Evolutionary conservation across 257 asterid species (phyloP), one percentile per base, ranked within the genome.

Genomic region (Lantana camara): DNA sequence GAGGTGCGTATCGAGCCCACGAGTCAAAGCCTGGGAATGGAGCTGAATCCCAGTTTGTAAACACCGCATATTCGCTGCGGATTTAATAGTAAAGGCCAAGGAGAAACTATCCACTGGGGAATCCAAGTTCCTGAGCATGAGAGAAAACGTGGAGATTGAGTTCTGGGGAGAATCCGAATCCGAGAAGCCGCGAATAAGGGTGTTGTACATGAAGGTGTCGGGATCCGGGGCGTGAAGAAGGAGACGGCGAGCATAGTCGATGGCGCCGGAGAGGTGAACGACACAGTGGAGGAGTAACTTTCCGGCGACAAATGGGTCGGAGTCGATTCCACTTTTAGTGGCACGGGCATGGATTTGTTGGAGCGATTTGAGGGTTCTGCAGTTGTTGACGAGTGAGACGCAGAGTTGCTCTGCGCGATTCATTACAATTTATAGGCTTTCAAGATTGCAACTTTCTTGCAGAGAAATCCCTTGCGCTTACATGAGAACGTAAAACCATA

Each of bases 191-290:
- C 98, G 96, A 15, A 92, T 83, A 59, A 92, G 79, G 56, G 95
- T 72, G 73, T 89, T 92, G 82, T 82, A 89, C 95, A 89, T 89
- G 91, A 89, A 89, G 24, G 81, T 54, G 69, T 92, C 97, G 21
- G 96, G 84, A 59, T 79, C 73, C 4, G 75, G 84, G 65, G 73
- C 14, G 76, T 54, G 61, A 47, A 19, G 64, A 30, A 89, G 81
- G 67, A 92, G 75, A 63, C 73, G 81, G 29, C 61, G 71, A 38
- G 95, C 91, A 47, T 92, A 82, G 53, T 77, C 75, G 54, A 83
- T 82, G 20, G 88, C 80, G 53, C 61, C 84, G 19, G 84, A 48
- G 66, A 92, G 82, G 32, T 75, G 62, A 29, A 83, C 79, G 40
- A 90, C 78, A 79, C 87, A 85, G 67, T 79, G 86, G 66, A 83